Evolutionary conservation across 2,329 filamentous ascomycete genomes (phyloP), one percentile per base, ranked within the genome.

Genomic region (Parastagonospora avenae): DNA sequence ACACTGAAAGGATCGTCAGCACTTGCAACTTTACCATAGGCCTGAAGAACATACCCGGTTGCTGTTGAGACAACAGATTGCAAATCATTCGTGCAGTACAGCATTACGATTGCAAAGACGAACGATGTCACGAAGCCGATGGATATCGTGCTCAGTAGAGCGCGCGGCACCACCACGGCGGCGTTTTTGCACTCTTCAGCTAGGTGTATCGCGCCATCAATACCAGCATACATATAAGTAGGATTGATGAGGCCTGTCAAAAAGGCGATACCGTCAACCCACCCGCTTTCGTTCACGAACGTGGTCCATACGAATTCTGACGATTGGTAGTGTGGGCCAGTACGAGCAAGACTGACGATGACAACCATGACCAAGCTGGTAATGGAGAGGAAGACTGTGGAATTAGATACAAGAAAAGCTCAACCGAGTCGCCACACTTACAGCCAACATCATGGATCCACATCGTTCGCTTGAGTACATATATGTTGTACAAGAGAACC

Each of bases 221-320:
- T 62, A n/a, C 54, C 59, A 28, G 55, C 55, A 29, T 55, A 59
- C 56, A 62, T 59, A 24, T 55, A 59, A 15, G 53, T 54, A 7
- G 59, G 54, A 19, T 46, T 52, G 6, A 59, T 46, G 6, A 60
- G 51, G 35, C 76, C 76, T 14, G 77, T 69, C 40, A 77, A 60
- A 37, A 70, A 67, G 1, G 77, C 76, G 12, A 80, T 63, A 2
- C 74, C 75, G 27, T 74, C 63, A 2, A 60, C 72, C 74, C 77
- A 82, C 4, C 68, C 73, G 3, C 78, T 78, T 9, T 62, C 47
- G 47, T 82, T 79, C n/a, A 68, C 61, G 54, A 81, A 81, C 0
- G 71, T 58, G 3, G 72, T 72, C 52, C 81, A 80, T 0, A 80
- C 78, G 1, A 71, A 69, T 16, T 70, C 55, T 2, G 55, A 30